phyloP scores from a whole-genome alignment of 2,329 filamentous ascomycete genomes.

The Tolypocladium nubicola region DNA sequence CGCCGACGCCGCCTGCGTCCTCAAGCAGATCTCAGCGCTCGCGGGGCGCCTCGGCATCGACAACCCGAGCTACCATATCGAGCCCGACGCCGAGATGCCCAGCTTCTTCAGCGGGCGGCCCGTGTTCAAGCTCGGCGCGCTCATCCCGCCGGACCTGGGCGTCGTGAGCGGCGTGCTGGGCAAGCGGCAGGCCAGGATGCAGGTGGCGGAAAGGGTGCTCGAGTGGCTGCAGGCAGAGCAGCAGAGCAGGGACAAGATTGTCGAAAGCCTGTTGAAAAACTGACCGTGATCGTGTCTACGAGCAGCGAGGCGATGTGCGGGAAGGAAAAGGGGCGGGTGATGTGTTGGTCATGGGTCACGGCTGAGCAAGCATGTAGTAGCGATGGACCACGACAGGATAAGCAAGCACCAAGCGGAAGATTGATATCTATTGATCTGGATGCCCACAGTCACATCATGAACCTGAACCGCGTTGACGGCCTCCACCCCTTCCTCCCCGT shows the following conservation, averaged over 20 bases:
- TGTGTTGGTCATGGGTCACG: neutral
- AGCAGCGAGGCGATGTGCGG: no score
- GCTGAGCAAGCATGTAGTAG: neutral
- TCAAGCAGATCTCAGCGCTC: conserved; percentile 19
- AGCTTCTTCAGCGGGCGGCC: conserved; percentile 25
- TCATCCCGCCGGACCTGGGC: conserved; percentile 21
- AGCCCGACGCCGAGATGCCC: conserved; percentile 5
- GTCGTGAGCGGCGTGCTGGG: conserved; percentile 21
- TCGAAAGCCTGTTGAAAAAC: neutral
- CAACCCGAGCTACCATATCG: conserved; percentile 22
- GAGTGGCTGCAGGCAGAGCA: conserved; percentile 20
- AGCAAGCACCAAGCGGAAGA: neutral
- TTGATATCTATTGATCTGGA: neutral
- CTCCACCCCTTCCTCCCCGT: conserved; percentile 23
- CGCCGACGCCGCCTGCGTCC: conserved; percentile 2
- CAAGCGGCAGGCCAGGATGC: conserved; percentile 23
- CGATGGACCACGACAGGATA: neutral
- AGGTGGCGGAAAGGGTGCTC: conserved; percentile 29
- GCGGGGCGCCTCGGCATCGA: conserved; percentile 20
- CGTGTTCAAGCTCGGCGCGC: conserved; percentile 18
- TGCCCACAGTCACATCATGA: neutral
- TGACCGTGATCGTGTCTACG: neutral
- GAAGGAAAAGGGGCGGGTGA: neutral
- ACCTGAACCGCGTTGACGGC: conserved; percentile 14
- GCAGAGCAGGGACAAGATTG: conserved; percentile 2